Percentiles rank a stretch among this genome's conserved stretches.
phyloP scores from a whole-genome alignment of 306 rosid species.

The Dalbergia cultrata region DNA sequence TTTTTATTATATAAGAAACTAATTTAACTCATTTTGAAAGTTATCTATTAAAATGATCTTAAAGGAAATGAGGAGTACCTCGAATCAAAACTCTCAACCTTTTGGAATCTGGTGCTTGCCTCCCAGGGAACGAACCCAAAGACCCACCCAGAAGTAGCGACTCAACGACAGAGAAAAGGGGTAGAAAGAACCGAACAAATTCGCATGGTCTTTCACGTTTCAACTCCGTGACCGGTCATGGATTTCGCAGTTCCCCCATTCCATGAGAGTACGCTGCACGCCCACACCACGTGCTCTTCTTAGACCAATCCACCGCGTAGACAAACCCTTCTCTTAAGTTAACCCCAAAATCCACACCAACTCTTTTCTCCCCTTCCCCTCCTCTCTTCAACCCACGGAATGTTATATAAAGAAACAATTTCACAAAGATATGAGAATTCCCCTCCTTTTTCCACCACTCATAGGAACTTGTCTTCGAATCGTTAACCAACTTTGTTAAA shows the following conservation, averaged over 20 bases:
- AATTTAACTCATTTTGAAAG: too few relatives aligned
- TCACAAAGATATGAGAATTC: slow-evolving; percentile 43
- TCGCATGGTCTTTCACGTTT: slow-evolving; percentile 42
- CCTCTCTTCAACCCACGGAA: background rate
- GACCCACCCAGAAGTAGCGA: slow-evolving; percentile 15
- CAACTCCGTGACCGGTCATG: slow-evolving; percentile 29
- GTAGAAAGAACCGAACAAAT: slow-evolving; percentile 29
- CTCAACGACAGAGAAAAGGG: background rate
- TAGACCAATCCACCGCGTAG: slow-evolving; percentile 40
- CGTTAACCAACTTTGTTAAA: background rate
- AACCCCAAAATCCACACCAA: slow-evolving; percentile 17
- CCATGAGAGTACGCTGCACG: slow-evolving; percentile 26
- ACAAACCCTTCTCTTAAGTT: slow-evolving; percentile 47
- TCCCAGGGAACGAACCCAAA: background rate
- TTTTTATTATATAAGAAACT: too few relatives aligned
- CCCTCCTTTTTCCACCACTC: slow-evolving; percentile 22
- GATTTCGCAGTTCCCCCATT: slow-evolving; percentile 16
- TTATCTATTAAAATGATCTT: too few relatives aligned
- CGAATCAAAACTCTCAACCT: background rate
- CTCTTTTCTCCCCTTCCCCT: background rate
- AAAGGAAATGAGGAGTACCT: too few relatives aligned
- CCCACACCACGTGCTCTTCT: background rate
- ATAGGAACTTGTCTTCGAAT: slow-evolving; percentile 22
- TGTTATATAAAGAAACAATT: slow-evolving; percentile 37
- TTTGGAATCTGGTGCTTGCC: slow-evolving; percentile 35